These are phyloP conservation scores for Inga laurina DNA, from an alignment of 306 rosid genomes.

Conservation along the genomic window DNA sequence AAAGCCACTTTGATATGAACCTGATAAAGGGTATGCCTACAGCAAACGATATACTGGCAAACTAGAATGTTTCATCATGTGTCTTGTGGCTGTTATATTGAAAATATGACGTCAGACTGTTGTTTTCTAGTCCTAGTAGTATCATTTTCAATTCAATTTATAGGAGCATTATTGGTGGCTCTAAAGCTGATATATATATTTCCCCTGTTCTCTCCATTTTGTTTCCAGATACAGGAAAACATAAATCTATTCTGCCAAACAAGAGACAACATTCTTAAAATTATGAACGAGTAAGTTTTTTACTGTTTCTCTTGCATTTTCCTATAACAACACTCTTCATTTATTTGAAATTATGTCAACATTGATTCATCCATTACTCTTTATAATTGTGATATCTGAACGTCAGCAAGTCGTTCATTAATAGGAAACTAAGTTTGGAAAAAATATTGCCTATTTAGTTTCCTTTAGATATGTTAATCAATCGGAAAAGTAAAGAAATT, in stretches of 20 bases:
- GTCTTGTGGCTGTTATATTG: constrained; percentile 5
- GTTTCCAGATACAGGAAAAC: constrained; percentile 80
- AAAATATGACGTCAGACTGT: constrained; percentile 11
- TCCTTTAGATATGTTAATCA: background rate
- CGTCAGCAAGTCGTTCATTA: background rate
- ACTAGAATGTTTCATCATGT: constrained; percentile 11
- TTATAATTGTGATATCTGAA: constrained; percentile 11
- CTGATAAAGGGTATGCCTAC: background rate
- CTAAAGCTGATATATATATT: constrained; percentile 22
- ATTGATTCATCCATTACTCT: constrained; percentile 11
- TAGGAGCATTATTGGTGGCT: constrained; percentile 20
- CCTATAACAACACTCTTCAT: background rate
- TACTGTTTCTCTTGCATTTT: constrained; percentile 27
- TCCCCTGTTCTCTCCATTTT: constrained; percentile 24
- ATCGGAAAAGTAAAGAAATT: background rate
- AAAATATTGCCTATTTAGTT: background rate
- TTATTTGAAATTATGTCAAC: background rate
- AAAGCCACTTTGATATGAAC: background rate
- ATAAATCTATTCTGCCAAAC: constrained; percentile 82
- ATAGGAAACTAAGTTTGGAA: background rate
- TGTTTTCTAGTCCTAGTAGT: background rate
- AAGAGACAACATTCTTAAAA: constrained; percentile 77
- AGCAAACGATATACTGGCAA: background rate
- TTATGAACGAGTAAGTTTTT: constrained; percentile 77
- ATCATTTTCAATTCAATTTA: constrained; percentile 18